Evolutionary conservation across 163 green algal genomes (phyloP).

Genomic region (Chlorella variabilis): DNA sequence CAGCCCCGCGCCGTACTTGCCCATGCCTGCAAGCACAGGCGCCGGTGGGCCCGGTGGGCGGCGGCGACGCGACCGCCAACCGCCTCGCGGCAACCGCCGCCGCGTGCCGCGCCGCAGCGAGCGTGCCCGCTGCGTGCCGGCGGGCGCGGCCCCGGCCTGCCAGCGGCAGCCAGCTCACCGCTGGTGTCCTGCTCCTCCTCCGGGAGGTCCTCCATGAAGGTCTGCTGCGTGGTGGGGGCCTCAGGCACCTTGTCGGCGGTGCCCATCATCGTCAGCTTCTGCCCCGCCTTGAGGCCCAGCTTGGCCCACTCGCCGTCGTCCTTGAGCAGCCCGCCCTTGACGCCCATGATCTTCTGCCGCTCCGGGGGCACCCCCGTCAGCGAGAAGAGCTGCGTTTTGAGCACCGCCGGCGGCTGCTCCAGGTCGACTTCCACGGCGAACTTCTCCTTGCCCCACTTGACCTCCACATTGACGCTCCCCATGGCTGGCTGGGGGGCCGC

Average conservation of each 20-base stretch:
- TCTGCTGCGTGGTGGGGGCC: slow-evolving; percentile 71
- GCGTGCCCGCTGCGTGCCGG: too few species aligned
- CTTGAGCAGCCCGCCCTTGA: slow-evolving; percentile 95
- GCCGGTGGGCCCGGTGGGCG: too few species aligned
- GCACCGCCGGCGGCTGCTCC: slow-evolving; percentile 76
- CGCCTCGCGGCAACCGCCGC: too few species aligned
- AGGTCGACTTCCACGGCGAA: slow-evolving; percentile 92
- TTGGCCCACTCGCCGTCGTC: slow-evolving; percentile 94
- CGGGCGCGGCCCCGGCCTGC: too few species aligned
- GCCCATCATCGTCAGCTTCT: slow-evolving; percentile 98
- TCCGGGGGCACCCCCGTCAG: slow-evolving; percentile 96
- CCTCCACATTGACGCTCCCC: slow-evolving; percentile 57
- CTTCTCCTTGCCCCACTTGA: slow-evolving; percentile 92
- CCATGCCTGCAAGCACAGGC: slow-evolving; percentile 46
- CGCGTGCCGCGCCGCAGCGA: too few species aligned
- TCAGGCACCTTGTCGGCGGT: slow-evolving; percentile 84
- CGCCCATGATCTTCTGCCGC: slow-evolving; percentile 90
- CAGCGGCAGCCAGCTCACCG: background rate
- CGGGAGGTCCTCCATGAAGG: slow-evolving; percentile 97
- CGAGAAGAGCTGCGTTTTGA: slow-evolving; percentile 97
- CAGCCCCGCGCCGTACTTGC: slow-evolving; percentile 86
- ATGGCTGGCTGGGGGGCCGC: background rate
- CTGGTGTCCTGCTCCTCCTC: slow-evolving; percentile 83
- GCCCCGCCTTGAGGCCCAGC: slow-evolving; percentile 82
- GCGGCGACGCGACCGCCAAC: too few species aligned